These are phyloP conservation scores for Alternaria gaisen DNA, from an alignment of 2,329 filamentous ascomycete genomes.

Conservation along the genomic window DNA sequence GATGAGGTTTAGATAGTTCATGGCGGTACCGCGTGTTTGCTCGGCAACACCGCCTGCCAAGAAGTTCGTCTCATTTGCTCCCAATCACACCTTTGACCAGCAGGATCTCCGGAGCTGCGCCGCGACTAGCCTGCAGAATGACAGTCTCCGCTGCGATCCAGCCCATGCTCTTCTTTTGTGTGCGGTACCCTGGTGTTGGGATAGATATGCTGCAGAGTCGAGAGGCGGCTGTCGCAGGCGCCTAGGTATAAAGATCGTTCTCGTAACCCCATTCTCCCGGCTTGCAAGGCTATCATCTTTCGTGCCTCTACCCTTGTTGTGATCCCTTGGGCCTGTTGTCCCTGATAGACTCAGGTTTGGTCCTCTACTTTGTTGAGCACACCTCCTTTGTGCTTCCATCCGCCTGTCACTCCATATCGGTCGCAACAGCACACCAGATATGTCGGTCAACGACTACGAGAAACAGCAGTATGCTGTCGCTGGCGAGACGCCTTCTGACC, in stretches of 20 bases:
- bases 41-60: conserved; percentile 24
- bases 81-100: conserved; percentile 30
- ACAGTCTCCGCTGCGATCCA: conserved; percentile 21
- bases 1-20: conserved; percentile 27
- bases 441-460: conserved; percentile 37
- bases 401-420: not conserved
- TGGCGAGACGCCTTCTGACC: conserved; percentile 18
- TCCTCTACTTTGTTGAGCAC: not conserved
- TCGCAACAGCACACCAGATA: conserved; percentile 14
- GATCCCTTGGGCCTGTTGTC: conserved; percentile 13
- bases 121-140: conserved; percentile 23
- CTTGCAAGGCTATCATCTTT: conserved; percentile 26
- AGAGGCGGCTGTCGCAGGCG: conserved; percentile 21
- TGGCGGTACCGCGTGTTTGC: conserved; percentile 24
- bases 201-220: conserved; percentile 18
- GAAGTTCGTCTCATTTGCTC: conserved; percentile 24
- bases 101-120: conserved; percentile 23
- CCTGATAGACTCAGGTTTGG: conserved; percentile 11
- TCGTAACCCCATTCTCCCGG: conserved; percentile 27
- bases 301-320: conserved; percentile 25
- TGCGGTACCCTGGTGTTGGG: not conserved
- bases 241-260: conserved; percentile 37
- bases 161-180: conserved; percentile 5
- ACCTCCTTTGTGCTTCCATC: not conserved
- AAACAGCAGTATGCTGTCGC: conserved; percentile 39